A percentile compares a stretch with the other conserved stretches of the same genome.
These are phyloP conservation scores for Colletotrichum somersetense DNA, from an alignment of 2,329 filamentous ascomycete genomes.

Conservation along the genomic window DNA sequence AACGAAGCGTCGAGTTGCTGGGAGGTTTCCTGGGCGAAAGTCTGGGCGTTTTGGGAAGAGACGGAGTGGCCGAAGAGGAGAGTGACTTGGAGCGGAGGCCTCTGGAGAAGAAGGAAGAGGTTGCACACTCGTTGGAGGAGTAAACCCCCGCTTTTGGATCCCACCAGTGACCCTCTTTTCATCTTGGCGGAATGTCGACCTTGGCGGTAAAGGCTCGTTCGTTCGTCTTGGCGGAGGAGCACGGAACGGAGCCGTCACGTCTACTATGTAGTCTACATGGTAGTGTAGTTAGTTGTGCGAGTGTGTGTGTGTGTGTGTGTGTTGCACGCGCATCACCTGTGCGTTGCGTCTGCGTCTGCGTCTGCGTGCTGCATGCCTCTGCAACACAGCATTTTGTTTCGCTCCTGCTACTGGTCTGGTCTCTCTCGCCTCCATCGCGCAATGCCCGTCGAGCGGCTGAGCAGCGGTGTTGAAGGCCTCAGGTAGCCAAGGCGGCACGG, in stretches of 20 bases:
- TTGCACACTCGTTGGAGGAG: slow-evolving; percentile 26
- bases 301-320: slow-evolving; percentile 24
- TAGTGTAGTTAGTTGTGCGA: too few relatives aligned
- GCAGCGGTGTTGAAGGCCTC: slow-evolving; percentile 2
- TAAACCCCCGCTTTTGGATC: slow-evolving; percentile 29
- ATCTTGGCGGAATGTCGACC: slow-evolving; percentile 30
- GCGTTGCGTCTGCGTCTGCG: not conserved
- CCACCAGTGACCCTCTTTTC: slow-evolving; percentile 26
- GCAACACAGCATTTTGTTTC: not conserved
- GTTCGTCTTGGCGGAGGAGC: slow-evolving; percentile 7
- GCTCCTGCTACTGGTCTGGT: not conserved
- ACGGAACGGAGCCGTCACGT: not conserved
- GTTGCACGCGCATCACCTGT: slow-evolving; percentile 19
- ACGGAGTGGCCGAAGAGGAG: slow-evolving; percentile 33
- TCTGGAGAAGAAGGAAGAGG: slow-evolving; percentile 39
- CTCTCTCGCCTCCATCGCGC: not conserved
- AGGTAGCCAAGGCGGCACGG: slow-evolving; percentile 19
- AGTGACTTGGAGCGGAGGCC: slow-evolving; percentile 39
- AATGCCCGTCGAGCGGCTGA: not conserved
- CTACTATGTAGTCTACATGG: not conserved
- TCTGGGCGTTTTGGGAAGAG: slow-evolving; percentile 12
- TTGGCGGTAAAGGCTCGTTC: slow-evolving; percentile 23
- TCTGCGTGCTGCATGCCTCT: slow-evolving; percentile 22
- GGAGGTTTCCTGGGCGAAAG: slow-evolving; percentile 3
- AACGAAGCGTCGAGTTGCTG: not conserved